Base-by-base conservation (phyloP, 1,284 basidiomycete genomes). In the Ganoderma sinense region DNA sequence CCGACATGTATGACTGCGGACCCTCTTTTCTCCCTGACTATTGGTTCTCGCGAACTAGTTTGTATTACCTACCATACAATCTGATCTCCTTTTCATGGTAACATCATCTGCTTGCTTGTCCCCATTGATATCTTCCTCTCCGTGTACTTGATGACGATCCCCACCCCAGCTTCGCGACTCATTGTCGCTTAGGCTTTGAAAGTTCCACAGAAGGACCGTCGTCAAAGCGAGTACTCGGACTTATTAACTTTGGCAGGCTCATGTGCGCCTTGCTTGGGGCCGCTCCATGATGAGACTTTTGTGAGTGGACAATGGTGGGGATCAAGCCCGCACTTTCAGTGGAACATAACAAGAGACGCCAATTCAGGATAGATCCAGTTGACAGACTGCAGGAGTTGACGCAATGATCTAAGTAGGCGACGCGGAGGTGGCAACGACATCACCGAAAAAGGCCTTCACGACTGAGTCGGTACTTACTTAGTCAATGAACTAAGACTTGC, bases 21-120 rank as follows among this genome's bases (percentile, higher is more conserved):
- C 56, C 33, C 56, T n/a, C 33, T 39, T 18, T 39, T 39, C 33
- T n/a, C 33, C 11, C 26, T 20, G 11, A 51, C 23, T 59, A 18
- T 59, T 59, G 56, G 20, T 39, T 59, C 56, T 39, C 20, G 33
- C 56, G 56, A 59, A 36, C 56, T 36, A 23, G 33, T 59, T 6
- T 59, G 56, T 59, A 59, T 39, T 59, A 59, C 56, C 56, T 59
- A 59, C 56, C 20, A 13, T 56, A 56, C 29, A 56, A 56, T 29
- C 23, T 18, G 53, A 56, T 56, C 31, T 39, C 33, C 55, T 31
- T 33, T 29, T 56, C 55, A 56, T 20, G 16, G 31, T 56, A 29
- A 20, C 53, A 31, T 33, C n/a, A 39, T 33, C 33, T 39, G 20
- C 33, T n/a, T n/a, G 14, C 20, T n/a, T 36, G 14, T 20, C 33